A percentile compares a stretch with the other conserved stretches of the same genome.
phyloP scores from a whole-genome alignment of 2,329 filamentous ascomycete species.

The Ophiostoma piceae region DNA sequence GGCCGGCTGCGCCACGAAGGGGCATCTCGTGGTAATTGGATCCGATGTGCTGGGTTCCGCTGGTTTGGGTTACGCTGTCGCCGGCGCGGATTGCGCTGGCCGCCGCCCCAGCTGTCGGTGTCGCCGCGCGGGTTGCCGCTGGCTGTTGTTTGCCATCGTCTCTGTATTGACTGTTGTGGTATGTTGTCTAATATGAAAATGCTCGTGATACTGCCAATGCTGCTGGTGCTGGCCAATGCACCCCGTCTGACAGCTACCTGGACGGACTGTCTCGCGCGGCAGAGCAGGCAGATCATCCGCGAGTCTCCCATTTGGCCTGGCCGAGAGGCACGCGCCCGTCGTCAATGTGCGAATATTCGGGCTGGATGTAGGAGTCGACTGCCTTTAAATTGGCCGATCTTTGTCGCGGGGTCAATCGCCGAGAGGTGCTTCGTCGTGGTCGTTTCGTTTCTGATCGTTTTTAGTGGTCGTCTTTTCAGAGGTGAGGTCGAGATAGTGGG shows the following conservation, averaged over 20 bases:
- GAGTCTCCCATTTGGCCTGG: constrained; percentile 26
- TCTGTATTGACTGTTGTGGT: constrained; percentile 6
- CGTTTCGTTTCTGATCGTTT: background rate
- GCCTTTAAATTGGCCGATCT: background rate
- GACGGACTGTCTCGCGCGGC: constrained; percentile 23
- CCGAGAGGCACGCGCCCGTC: background rate
- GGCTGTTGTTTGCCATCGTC: constrained; percentile 20
- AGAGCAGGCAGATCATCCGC: constrained; percentile 27
- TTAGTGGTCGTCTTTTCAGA: background rate
- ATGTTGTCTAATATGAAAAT: background rate
- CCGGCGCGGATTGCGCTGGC: background rate
- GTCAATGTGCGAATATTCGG: background rate
- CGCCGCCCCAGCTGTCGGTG: background rate
- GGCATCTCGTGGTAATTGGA: background rate
- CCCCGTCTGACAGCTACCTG: constrained; percentile 14
- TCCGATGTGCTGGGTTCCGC: background rate
- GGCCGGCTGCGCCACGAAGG: background rate
- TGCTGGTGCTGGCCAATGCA: background rate
- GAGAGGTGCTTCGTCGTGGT: background rate
- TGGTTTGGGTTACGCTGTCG: background rate
- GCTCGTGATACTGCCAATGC: background rate
- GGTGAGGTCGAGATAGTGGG: constrained; percentile 6
- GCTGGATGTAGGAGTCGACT: background rate
- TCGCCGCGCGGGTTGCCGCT: background rate
- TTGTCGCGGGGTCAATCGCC: background rate